phyloP scores from a whole-genome alignment of 2,329 filamentous ascomycete species.

The Didymella pinodella region DNA sequence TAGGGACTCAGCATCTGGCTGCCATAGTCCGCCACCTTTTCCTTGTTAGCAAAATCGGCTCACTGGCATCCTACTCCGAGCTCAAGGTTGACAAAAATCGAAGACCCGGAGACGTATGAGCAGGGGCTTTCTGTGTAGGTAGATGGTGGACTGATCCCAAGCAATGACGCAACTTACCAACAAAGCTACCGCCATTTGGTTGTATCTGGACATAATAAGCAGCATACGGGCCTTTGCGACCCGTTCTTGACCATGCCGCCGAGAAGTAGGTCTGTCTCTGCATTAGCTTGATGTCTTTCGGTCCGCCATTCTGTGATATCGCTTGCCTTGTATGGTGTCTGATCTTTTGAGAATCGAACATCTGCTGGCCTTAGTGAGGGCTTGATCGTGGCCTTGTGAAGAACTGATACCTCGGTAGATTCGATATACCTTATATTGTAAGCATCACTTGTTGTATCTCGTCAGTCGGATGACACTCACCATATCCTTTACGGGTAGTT shows the following conservation, averaged over 20 bases:
- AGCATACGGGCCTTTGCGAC: slow-evolving; percentile 71
- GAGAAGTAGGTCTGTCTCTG: slow-evolving; percentile 74
- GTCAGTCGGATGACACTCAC: slow-evolving; percentile 51
- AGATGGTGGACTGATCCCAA: background rate
- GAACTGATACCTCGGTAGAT: slow-evolving; percentile 70
- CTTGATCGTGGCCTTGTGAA: background rate
- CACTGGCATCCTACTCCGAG: background rate
- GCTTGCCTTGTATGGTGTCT: slow-evolving; percentile 84
- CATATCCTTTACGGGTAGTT: slow-evolving; percentile 84
- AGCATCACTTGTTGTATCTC: slow-evolving; percentile 6
- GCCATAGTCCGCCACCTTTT: slow-evolving; percentile 79
- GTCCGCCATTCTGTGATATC: background rate
- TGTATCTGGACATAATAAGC: slow-evolving; percentile 88
- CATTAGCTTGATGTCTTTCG: slow-evolving; percentile 27
- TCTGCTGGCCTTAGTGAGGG: slow-evolving; percentile 56
- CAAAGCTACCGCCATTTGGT: slow-evolving; percentile 70
- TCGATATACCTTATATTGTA: slow-evolving; percentile 69
- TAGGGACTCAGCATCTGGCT: slow-evolving; percentile 73
- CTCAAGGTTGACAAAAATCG: background rate
- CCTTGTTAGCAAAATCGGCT: slow-evolving; percentile 26
- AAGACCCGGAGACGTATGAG: background rate
- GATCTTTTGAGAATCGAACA: slow-evolving; percentile 82
- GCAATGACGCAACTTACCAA: slow-evolving; percentile 63
- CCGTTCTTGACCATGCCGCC: slow-evolving; percentile 86
- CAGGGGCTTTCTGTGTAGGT: background rate